Conservation (phyloP, 164 flowering plant genomes). For the Chimonanthus praecox region DNA sequence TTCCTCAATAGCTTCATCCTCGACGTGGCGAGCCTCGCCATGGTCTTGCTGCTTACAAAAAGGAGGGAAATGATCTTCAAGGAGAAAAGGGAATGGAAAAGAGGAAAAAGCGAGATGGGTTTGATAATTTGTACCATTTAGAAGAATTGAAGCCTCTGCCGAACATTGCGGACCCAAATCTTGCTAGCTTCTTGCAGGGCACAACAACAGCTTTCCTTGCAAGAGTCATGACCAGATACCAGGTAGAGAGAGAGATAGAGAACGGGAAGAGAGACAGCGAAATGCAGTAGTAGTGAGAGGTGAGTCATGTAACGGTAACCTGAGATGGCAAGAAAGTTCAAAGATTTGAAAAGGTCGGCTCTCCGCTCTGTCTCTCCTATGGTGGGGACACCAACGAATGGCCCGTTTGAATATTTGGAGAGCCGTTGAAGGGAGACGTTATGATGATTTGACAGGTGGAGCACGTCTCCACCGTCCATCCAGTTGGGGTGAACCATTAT, state of each 20-base stretch:
- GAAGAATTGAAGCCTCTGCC: conserved; percentile 67
- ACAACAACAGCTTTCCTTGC: conserved; percentile 14
- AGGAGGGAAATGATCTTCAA: neutral
- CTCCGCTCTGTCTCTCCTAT: no score
- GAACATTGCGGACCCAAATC: conserved; percentile 40
- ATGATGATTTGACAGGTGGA: no score
- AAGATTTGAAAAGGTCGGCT: no score
- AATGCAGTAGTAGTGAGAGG: neutral
- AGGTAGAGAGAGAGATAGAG: neutral
- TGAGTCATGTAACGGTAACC: conserved; percentile 24
- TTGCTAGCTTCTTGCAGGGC: conserved; percentile 38
- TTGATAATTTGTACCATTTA: conserved; percentile 48
- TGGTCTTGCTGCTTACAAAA: conserved; percentile 57
- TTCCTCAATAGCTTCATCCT: conserved; percentile 93
- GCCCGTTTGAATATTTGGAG: no score
- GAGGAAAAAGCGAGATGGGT: neutral
- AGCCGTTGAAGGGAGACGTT: no score
- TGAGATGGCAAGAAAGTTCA: neutral
- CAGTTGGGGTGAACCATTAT: no score
- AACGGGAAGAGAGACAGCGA: neutral
- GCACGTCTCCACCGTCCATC: no score
- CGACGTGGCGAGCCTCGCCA: conserved; percentile 82
- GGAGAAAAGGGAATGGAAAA: neutral
- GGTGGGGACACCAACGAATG: no score
- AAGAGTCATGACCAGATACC: conserved; percentile 22